Percentiles rank a stretch among this genome's conserved stretches.
Conservation (phyloP, 257 asterid genomes). For the Euphrasia confusa region DNA sequence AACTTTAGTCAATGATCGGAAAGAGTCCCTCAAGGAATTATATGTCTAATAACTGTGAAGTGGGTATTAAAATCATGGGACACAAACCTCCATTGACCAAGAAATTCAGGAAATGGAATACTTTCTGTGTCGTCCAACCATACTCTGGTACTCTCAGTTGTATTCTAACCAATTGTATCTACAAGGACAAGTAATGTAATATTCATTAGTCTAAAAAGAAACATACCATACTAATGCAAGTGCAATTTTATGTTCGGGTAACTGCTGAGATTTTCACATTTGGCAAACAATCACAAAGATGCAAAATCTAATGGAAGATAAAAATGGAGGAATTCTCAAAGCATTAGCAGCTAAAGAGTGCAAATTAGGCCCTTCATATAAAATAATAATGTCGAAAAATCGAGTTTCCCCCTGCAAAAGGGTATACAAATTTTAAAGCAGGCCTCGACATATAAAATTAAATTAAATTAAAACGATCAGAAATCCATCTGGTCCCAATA, state of each 20-base stretch:
- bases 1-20: neutral
- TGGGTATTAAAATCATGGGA: slow-evolving; percentile 2
- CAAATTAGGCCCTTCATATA: neutral
- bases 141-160: slow-evolving; percentile 93
- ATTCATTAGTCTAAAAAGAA: neutral
- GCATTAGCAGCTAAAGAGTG: slow-evolving; percentile 9
- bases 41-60: neutral
- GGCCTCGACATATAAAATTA: neutral
- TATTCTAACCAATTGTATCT: slow-evolving; percentile 89
- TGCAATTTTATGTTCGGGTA: neutral
- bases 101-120: slow-evolving; percentile 94
- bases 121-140: slow-evolving; percentile 99
- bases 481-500: neutral
- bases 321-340: neutral
- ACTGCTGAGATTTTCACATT: neutral
- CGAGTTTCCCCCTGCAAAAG: neutral
- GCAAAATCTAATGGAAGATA: slow-evolving; percentile 11
- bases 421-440: neutral
- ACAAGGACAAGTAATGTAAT: slow-evolving; percentile 14
- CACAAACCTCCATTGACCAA: slow-evolving; percentile 82
- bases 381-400: neutral
- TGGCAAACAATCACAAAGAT: neutral
- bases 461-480: neutral
- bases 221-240: slow-evolving; percentile 2
- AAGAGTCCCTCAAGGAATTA: neutral